These are phyloP conservation scores for Metschnikowia lochheadii DNA, from an alignment of 805 yeast species.

Conservation along the genomic window DNA sequence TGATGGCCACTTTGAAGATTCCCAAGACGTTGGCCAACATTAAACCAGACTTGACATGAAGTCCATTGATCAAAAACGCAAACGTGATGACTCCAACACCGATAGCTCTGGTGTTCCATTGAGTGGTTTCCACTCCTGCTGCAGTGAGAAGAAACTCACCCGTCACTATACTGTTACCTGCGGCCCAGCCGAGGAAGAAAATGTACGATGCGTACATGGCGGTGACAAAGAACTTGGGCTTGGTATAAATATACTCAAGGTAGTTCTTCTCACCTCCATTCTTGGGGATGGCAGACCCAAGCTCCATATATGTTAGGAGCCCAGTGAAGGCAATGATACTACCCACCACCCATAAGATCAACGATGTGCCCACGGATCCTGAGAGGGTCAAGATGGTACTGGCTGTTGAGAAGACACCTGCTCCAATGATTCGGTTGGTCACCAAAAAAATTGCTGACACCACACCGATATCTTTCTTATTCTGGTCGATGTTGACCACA, in stretches of 20 bases:
- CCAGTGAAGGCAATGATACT: slow-evolving; percentile 54
- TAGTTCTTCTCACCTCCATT: slow-evolving; percentile 88
- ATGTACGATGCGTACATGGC: slow-evolving; percentile 62
- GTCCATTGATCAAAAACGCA: slow-evolving; percentile 59
- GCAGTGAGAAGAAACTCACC: slow-evolving; percentile 77
- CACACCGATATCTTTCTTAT: slow-evolving; percentile 42
- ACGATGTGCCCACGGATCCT: slow-evolving; percentile 70
- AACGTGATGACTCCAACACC: slow-evolving; percentile 73
- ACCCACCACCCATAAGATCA: slow-evolving; percentile 74
- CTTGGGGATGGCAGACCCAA: slow-evolving; percentile 70
- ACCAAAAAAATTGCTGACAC: slow-evolving; percentile 32
- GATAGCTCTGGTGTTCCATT: slow-evolving; percentile 75
- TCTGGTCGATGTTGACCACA: slow-evolving; percentile 39
- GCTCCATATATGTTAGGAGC: slow-evolving; percentile 67
- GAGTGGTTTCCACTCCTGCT: slow-evolving; percentile 60
- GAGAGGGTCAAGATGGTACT: slow-evolving; percentile 25
- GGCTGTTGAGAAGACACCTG: slow-evolving; percentile 20
- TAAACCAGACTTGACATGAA: slow-evolving; percentile 62
- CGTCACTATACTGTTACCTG: slow-evolving; percentile 76
- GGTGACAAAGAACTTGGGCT: slow-evolving; percentile 63
- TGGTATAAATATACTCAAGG: slow-evolving; percentile 63
- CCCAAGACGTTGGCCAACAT: slow-evolving; percentile 63
- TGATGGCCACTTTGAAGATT: slow-evolving; percentile 66
- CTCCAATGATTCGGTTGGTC: slow-evolving; percentile 21
- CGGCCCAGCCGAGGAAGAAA: slow-evolving; percentile 79